phyloP scores from a whole-genome alignment of 495 filamentous ascomycete genomes.

The Penicillium diatomitis region DNA sequence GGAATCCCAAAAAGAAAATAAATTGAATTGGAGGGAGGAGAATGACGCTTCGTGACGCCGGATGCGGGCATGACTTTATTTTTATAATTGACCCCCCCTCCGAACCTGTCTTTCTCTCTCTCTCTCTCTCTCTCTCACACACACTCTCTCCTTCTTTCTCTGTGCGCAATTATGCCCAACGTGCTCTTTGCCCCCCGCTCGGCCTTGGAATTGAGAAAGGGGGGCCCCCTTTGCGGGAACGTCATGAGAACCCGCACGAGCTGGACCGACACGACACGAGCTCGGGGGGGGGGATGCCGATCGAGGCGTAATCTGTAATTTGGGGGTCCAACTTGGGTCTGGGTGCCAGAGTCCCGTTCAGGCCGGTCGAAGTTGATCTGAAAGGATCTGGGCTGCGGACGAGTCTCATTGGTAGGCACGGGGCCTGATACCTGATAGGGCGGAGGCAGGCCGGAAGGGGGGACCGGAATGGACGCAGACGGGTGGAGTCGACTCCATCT shows the following conservation, averaged over 20 bases:
- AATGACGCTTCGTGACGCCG: slow-evolving; percentile 1
- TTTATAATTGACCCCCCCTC: neutral
- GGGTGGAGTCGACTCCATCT: neutral
- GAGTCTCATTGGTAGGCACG: slow-evolving; percentile 14
- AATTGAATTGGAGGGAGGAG: slow-evolving; percentile 1
- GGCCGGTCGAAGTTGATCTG: slow-evolving; percentile 15
- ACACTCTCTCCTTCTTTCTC: no score
- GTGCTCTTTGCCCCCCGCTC: no score
- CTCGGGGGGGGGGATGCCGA: slow-evolving; percentile 6
- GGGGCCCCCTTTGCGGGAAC: slow-evolving; percentile 17
- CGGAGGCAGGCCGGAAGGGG: slow-evolving; percentile 1
- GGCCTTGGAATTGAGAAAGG: neutral
- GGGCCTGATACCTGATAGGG: slow-evolving; percentile 13
- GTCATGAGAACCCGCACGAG: slow-evolving; percentile 13
- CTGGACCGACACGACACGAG: no score
- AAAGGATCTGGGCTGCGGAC: slow-evolving; percentile 22
- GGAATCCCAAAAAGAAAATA: neutral
- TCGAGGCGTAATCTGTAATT: slow-evolving; percentile 5
- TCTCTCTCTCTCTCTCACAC: no score
- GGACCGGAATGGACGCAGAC: slow-evolving; percentile 11
- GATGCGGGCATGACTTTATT: slow-evolving; percentile 17
- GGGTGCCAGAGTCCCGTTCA: slow-evolving; percentile 3
- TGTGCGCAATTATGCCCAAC: no score
- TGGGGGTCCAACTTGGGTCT: neutral
- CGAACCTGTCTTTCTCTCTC: no score